Conservation (phyloP, 2,329 filamentous ascomycete genomes). For the Diplodia mutila region DNA sequence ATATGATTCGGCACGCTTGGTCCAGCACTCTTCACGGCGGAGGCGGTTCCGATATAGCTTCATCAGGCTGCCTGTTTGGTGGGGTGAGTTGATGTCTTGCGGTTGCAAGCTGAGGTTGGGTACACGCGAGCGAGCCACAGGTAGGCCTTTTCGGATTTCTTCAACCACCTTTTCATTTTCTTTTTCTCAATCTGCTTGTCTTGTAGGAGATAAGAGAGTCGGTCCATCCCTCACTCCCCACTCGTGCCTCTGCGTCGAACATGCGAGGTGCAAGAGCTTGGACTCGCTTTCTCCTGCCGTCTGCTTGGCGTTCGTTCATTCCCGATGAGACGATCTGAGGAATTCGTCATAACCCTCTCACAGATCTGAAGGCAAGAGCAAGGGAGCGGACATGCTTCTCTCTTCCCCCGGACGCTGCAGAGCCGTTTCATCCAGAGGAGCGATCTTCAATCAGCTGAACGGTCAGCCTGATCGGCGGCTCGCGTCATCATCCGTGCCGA, state of each 20-base stretch:
- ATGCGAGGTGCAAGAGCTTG: background rate
- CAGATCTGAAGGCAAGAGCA: background rate
- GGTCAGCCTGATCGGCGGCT: conserved; percentile 2
- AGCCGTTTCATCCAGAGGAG: conserved; percentile 9
- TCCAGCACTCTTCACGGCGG: background rate
- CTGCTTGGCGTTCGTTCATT: background rate
- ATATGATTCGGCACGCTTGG: background rate
- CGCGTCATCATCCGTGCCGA: conserved; percentile 1
- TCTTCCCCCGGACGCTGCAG: background rate
- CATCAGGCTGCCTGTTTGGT: no score
- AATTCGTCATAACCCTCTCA: background rate
- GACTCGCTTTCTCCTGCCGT: background rate
- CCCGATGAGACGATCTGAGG: background rate
- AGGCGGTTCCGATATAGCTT: background rate
- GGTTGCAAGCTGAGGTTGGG: background rate
- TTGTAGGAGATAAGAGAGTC: no score
- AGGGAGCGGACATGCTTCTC: background rate
- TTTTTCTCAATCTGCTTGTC: no score
- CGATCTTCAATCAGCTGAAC: conserved; percentile 12
- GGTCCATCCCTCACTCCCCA: no score
- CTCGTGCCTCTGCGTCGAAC: background rate
- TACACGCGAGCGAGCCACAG: background rate
- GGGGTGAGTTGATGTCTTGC: background rate
- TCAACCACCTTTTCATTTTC: background rate
- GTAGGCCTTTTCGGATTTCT: background rate